Percentiles rank a stretch among this genome's conserved stretches.
These are phyloP conservation scores for Clonostachys rhizophaga DNA, from an alignment of 2,329 filamentous ascomycete species.

Conservation along the genomic window DNA sequence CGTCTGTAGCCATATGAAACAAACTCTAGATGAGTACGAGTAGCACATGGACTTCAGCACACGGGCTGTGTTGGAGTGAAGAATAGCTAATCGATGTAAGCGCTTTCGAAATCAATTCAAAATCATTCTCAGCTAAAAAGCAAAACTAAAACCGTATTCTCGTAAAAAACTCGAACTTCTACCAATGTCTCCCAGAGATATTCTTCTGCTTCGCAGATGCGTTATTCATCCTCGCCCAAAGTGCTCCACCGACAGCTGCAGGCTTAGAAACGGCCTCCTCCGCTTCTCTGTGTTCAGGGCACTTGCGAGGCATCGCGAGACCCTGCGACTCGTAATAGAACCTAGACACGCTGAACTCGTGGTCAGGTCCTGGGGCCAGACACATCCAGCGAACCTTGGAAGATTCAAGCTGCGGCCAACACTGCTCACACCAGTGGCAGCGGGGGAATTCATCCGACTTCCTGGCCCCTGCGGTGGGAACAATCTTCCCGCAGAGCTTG, in stretches of 20 bases:
- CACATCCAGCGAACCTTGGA: constrained; percentile 15
- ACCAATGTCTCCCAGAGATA: too few species aligned
- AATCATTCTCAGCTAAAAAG: too few species aligned
- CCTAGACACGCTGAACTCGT: constrained; percentile 21
- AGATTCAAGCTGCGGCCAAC: constrained; percentile 19
- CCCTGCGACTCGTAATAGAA: constrained; percentile 30
- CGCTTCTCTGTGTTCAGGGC: constrained; percentile 6
- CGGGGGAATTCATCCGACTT: constrained; percentile 14
- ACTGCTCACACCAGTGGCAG: constrained; percentile 21
- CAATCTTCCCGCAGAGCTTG: constrained; percentile 28
- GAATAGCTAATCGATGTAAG: too few species aligned
- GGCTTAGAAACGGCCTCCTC: not conserved
- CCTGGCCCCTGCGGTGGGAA: constrained; percentile 12
- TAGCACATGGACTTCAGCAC: too few species aligned
- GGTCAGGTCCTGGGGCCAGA: constrained; percentile 10
- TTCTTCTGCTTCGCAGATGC: too few species aligned
- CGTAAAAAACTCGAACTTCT: too few species aligned
- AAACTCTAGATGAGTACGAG: too few species aligned
- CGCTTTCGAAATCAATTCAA: too few species aligned
- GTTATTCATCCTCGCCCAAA: too few species aligned
- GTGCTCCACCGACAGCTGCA: not conserved
- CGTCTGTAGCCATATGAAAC: too few species aligned
- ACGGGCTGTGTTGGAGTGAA: too few species aligned
- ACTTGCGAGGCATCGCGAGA: constrained; percentile 11
- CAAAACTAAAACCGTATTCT: too few species aligned